These are phyloP conservation scores for Thelephora aurantiotincta DNA, from an alignment of 768 basidiomycete species.

Conservation along the genomic window DNA sequence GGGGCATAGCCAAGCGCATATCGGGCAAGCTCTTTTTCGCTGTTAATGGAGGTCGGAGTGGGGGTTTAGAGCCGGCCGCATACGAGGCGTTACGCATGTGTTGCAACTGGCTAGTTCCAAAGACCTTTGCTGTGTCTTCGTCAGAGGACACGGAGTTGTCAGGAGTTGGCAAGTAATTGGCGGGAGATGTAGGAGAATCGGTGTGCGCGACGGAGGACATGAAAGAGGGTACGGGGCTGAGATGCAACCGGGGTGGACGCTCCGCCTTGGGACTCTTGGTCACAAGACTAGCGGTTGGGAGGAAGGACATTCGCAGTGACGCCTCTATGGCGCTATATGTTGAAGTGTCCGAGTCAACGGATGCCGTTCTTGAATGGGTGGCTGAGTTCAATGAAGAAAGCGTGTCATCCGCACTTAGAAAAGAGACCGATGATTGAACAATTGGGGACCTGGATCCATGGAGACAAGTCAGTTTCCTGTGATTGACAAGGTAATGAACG, in stretches of 20 bases:
- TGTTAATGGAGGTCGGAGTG: slow-evolving; percentile 24
- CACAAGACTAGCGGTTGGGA: not conserved
- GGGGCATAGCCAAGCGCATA: slow-evolving; percentile 39
- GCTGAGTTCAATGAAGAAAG: not conserved
- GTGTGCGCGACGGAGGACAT: slow-evolving; percentile 11
- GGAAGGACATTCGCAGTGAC: not conserved
- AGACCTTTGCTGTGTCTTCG: slow-evolving; percentile 24
- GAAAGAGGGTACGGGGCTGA: slow-evolving; percentile 28
- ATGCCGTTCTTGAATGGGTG: slow-evolving; percentile 32
- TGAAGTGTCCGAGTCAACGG: slow-evolving; percentile 43
- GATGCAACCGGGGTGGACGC: slow-evolving; percentile 33
- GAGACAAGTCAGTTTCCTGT: no score
- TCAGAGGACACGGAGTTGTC: slow-evolving; percentile 38
- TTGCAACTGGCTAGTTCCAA: not conserved
- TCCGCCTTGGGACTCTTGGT: slow-evolving; percentile 15
- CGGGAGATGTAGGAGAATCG: slow-evolving; percentile 37
- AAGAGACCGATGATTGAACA: not conserved
- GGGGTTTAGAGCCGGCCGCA: slow-evolving; percentile 23
- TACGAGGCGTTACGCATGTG: slow-evolving; percentile 40
- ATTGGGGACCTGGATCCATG: no score
- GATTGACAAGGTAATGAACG: no score
- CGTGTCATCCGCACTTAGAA: not conserved
- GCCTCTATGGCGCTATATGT: slow-evolving; percentile 25
- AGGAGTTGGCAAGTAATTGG: slow-evolving; percentile 40
- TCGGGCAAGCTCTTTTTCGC: slow-evolving; percentile 84